Percentiles rank a stretch among this genome's conserved stretches.
Evolutionary conservation across 225 moss, liverwort and hornwort genomes (phyloP).

Genomic region (Polytrichum commune): DNA sequence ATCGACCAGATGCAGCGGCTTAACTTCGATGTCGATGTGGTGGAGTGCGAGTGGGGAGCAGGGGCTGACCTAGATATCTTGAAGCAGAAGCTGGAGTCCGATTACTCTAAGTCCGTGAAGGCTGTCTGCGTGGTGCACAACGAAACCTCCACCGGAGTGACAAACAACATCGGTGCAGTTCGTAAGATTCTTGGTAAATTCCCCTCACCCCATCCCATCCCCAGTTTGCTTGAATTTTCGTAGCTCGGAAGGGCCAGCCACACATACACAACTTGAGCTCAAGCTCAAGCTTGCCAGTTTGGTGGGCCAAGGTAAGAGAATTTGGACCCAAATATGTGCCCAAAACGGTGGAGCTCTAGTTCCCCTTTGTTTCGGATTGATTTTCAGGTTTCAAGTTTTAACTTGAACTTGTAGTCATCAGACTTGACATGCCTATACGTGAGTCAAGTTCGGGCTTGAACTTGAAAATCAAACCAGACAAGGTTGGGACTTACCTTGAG

Average conservation of each 20-base stretch:
- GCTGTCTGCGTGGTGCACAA: conserved; percentile 89
- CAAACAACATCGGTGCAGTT: conserved; percentile 68
- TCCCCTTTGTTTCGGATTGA: too few species aligned
- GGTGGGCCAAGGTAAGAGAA: too few species aligned
- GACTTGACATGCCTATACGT: too few species aligned
- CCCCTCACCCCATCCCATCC: background rate
- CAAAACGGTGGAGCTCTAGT: too few species aligned
- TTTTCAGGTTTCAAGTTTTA: background rate
- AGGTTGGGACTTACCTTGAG: too few species aligned
- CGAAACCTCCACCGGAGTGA: conserved; percentile 93
- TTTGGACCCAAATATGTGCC: too few species aligned
- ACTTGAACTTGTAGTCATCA: background rate
- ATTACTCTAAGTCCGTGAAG: conserved; percentile 55
- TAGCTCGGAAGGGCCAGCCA: too few species aligned
- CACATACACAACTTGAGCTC: too few species aligned
- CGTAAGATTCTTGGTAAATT: conserved; percentile 63
- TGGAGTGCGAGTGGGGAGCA: conserved; percentile 87
- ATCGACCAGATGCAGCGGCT: conserved; percentile 75
- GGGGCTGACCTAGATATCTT: conserved; percentile 55
- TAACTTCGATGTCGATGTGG: conserved; percentile 72
- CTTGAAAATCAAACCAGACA: too few species aligned
- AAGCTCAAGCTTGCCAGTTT: too few species aligned
- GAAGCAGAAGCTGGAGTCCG: conserved; percentile 51
- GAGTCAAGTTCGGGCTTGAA: too few species aligned
- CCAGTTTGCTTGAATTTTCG: background rate